Conservation (phyloP, 176 grass and related monocot genomes). For the Oryza glumipatula region DNA sequence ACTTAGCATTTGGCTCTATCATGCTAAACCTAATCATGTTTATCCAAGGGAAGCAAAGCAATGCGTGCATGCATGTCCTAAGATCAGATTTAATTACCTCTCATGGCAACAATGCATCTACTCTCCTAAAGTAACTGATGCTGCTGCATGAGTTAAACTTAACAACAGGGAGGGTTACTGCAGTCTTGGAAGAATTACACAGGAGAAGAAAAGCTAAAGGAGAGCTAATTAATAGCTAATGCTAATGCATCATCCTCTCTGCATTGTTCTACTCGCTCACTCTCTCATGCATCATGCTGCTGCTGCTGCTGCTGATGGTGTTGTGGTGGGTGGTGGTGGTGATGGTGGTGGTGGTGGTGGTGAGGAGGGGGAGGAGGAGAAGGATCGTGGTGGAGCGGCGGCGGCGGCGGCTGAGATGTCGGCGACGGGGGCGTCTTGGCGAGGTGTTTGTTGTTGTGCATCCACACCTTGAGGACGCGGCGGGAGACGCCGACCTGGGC, state of each 20-base stretch:
- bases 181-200: constrained; percentile 42
- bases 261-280: constrained; percentile 20
- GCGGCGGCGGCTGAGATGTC: background rate
- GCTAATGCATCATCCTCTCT: constrained; percentile 52
- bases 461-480: constrained; percentile 99
- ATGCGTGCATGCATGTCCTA: constrained; percentile 21
- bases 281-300: constrained; percentile 13
- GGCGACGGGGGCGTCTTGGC: constrained; percentile 37
- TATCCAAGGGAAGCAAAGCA: constrained; percentile 29
- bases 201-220: constrained; percentile 30
- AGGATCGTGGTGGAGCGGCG: background rate
- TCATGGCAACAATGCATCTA: constrained; percentile 21
- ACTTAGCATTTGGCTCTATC: constrained; percentile 4
- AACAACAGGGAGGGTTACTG: constrained; percentile 29
- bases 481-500: constrained; percentile 64
- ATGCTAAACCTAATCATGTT: constrained; percentile 44
- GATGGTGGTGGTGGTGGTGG: background rate
- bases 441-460: constrained; percentile 98
- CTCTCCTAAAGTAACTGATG: constrained; percentile 34
- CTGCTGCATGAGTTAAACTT: constrained; percentile 40
- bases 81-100: constrained; percentile 21
- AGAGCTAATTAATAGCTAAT: constrained; percentile 38
- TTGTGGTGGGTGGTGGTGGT: constrained; percentile 8
- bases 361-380: background rate
- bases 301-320: background rate